Base-by-base conservation (phyloP, 148 eudicot genomes). In the Salicornia ramosissima region DNA sequence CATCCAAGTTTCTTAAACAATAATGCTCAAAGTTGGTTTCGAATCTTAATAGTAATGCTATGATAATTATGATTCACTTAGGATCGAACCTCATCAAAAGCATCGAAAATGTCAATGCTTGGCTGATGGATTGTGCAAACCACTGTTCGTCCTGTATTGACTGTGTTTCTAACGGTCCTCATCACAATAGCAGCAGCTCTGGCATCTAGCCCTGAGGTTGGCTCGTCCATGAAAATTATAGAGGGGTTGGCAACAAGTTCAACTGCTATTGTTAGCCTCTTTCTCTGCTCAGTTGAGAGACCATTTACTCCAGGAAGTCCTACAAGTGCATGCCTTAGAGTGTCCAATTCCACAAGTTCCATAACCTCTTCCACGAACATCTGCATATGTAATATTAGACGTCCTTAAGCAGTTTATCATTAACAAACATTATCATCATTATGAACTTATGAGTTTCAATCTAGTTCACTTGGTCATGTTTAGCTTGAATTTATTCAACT, bases 141-240 rank as follows among this genome's bases (percentile, higher is more conserved):
- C n/a, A 86, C 87, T 6, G 87, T 86, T 64, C 90, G 69, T 53
- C 87, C 90, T 0, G 87, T 86, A 67, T 86, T 75, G 1, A 84
- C 90, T 0, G 90, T 86, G 81, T 84, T 86, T 54, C 90, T 82
- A 26, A 86, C 84, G 5, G 90, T 76, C 58, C 89, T 84, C 94
- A 88, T 86, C 34, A 89, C 91, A 46, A 89, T 89, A 39, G 95
- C 91, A 25, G 95, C 95, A 40, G 95, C 91, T 71, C 91, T 84
- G 22, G 90, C 90, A 69, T 88, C 94, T 14, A 88, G 86, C 36
- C 86, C 90, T 2, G 90, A 86, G 64, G 90, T 86, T 49, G 90
- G 90, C 71, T 86, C 90, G 67, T 86, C 87, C 87, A 86, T 86
- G 77, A 86, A 86, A 46, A 86, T 80, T 19, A 86, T 86, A 31